Evolutionary conservation across 441 rosid species (phyloP).

Genomic region (Biscutella laevigata): DNA sequence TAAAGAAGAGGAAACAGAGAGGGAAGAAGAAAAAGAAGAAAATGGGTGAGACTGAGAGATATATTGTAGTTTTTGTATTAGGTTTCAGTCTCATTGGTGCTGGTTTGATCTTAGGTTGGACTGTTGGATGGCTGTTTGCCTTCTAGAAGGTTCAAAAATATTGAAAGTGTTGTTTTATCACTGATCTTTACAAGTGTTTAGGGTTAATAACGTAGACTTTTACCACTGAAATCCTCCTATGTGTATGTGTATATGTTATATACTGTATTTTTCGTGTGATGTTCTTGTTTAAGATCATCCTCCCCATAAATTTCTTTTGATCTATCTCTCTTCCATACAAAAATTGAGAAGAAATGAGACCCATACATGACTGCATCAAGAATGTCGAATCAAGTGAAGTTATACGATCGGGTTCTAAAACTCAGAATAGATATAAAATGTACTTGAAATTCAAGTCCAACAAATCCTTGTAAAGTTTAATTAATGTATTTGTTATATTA

Average conservation of each 20-base stretch:
- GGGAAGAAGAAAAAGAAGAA: conserved; percentile 33
- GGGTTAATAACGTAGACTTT: neutral
- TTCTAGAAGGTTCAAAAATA: conserved; percentile 37
- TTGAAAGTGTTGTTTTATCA: conserved; percentile 6
- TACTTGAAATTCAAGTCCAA: too few species aligned
- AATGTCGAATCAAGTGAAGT: too few species aligned
- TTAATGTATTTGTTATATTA: too few species aligned
- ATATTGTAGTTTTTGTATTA: conserved; percentile 50
- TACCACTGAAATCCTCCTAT: neutral
- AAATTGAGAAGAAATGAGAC: too few species aligned
- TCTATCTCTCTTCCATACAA: too few species aligned
- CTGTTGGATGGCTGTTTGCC: conserved; percentile 76
- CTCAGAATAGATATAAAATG: too few species aligned
- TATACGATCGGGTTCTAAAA: too few species aligned
- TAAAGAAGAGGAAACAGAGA: conserved; percentile 26
- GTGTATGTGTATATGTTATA: conserved; percentile 3
- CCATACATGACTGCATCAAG: too few species aligned
- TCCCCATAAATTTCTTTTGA: neutral
- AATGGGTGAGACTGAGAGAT: conserved; percentile 20
- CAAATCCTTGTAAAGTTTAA: too few species aligned
- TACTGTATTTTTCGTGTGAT: conserved; percentile 1
- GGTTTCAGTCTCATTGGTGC: conserved; percentile 83
- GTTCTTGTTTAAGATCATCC: neutral
- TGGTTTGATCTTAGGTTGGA: conserved; percentile 89
- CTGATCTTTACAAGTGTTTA: neutral